phyloP scores from a whole-genome alignment of 129 eudicot genomes.

The Tagetes erecta region DNA sequence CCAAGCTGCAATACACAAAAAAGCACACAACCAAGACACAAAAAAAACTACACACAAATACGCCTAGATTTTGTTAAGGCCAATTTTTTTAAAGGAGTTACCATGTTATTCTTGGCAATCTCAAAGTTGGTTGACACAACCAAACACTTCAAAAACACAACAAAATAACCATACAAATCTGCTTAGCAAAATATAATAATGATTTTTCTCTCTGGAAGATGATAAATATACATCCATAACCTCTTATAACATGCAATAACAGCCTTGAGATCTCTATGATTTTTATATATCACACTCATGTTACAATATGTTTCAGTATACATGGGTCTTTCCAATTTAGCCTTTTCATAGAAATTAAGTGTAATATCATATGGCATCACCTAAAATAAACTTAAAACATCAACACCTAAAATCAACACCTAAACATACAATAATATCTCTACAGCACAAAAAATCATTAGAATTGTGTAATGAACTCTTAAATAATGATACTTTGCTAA shows the following conservation, averaged over 20 bases:
- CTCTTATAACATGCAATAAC: conserved; percentile 98
- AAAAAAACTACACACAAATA: too few species aligned
- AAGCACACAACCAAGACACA: background rate
- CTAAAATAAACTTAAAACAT: conserved; percentile 28
- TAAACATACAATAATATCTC: conserved; percentile 10
- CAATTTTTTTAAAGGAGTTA: conserved; percentile 88
- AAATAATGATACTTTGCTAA: background rate
- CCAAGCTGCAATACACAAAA: background rate
- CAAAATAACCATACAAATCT: conserved; percentile 14
- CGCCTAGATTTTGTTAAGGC: conserved; percentile 62
- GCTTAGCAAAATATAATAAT: conserved; percentile 22
- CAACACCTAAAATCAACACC: background rate
- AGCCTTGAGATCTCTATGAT: conserved; percentile 85
- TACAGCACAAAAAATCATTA: background rate
- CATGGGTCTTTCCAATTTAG: conserved; percentile 95
- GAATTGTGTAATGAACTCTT: background rate
- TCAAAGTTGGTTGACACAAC: conserved; percentile 97
- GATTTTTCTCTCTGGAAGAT: conserved; percentile 1
- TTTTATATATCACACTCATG: conserved; percentile 96
- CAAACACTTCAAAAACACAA: conserved; percentile 62
- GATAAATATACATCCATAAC: conserved; percentile 36
- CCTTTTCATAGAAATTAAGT: conserved; percentile 91
- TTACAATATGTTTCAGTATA: conserved; percentile 99
- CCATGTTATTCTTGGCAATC: conserved; percentile 98
- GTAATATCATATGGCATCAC: conserved; percentile 98